Conservation (phyloP, 1,139 yeast species). For the Kurtzmaniella quercitrusa region DNA sequence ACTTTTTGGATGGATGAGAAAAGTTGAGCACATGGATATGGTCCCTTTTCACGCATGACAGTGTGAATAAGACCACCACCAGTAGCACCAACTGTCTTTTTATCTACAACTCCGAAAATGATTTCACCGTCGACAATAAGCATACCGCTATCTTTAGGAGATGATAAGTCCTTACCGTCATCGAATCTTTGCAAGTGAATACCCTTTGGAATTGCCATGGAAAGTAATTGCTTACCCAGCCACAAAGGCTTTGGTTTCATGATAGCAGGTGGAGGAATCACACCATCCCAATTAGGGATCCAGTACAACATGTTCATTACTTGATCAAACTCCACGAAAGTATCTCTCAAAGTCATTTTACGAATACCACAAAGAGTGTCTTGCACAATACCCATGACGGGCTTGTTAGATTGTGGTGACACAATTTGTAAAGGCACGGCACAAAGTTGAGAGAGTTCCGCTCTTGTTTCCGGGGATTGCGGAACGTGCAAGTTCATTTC, state of each 20-base stretch:
- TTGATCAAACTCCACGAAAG: conserved; percentile 84
- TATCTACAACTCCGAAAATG: conserved; percentile 96
- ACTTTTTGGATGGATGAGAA: conserved; percentile 94
- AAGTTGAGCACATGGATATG: conserved; percentile 81
- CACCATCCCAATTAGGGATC: conserved; percentile 99
- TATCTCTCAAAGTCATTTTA: conserved; percentile 89
- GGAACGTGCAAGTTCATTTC: conserved; percentile 99
- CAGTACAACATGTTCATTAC: conserved; percentile 95
- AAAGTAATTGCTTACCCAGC: conserved; percentile 94
- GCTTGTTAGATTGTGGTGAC: conserved; percentile 97
- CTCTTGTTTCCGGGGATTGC: conserved; percentile 96
- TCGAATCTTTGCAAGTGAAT: conserved; percentile 91
- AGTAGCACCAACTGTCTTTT: conserved; percentile 97
- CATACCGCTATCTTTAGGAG: conserved; percentile 92
- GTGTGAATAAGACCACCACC: conserved; percentile 98
- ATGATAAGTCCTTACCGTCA: conserved; percentile 77
- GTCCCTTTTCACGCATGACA: conserved; percentile 96
- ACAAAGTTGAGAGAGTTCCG: conserved; percentile 90
- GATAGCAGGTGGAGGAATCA: conserved; percentile 95
- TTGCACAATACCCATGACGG: conserved; percentile 99
- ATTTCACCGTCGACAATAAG: conserved; percentile 88
- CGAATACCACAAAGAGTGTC: conserved; percentile 97
- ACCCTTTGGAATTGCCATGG: conserved; percentile 93
- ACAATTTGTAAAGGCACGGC: conserved; percentile 97
- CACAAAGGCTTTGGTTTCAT: conserved; percentile 93